These are phyloP conservation scores for Diaporthe sp. DNA, from an alignment of 2,329 filamentous ascomycete species.

Conservation along the genomic window DNA sequence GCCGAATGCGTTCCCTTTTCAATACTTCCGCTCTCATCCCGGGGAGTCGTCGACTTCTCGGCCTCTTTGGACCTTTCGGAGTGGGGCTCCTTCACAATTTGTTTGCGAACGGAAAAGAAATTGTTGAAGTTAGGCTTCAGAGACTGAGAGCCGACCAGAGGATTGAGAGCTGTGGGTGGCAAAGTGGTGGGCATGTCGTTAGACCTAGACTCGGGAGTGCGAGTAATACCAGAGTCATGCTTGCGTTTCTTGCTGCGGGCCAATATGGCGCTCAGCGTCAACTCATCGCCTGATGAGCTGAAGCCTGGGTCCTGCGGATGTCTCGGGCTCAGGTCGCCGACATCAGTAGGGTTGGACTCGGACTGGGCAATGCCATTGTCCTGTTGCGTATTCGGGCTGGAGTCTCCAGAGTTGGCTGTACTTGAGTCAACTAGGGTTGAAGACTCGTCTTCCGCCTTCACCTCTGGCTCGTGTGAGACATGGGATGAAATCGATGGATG, in stretches of 20 bases:
- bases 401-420: neutral
- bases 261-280: conserved; percentile 7
- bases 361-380: neutral
- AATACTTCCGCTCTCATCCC: neutral
- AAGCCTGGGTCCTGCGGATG: too few relatives aligned
- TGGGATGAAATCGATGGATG: neutral
- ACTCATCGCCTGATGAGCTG: conserved; percentile 2
- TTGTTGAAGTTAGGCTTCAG: neutral
- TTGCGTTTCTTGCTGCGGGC: conserved; percentile 21
- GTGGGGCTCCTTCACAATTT: neutral
- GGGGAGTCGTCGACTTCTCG: neutral
- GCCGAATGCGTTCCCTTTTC: neutral
- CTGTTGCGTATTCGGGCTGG: neutral
- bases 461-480: neutral
- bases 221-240: neutral
- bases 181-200: neutral
- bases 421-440: neutral
- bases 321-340: neutral
- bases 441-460: conserved; percentile 2
- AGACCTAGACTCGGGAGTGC: neutral
- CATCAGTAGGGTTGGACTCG: neutral
- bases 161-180: neutral
- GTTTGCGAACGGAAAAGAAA: neutral
- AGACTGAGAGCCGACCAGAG: neutral
- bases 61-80: neutral